These are phyloP conservation scores for Phytopythium mirpurense DNA, from an alignment of 352 stramenopile species.

Conservation along the genomic window DNA sequence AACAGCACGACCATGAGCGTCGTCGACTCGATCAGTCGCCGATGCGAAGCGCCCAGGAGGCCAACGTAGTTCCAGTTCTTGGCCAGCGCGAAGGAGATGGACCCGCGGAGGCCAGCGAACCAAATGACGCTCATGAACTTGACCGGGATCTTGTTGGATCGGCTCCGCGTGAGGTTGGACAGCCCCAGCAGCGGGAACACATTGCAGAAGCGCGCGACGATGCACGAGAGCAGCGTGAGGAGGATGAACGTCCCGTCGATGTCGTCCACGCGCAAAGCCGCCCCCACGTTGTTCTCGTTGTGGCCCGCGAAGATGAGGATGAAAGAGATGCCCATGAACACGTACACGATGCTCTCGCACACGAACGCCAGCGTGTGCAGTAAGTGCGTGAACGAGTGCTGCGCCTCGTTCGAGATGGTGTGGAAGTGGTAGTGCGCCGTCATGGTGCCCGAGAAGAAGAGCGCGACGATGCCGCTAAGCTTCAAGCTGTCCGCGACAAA, in stretches of 20 bases:
- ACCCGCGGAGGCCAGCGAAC: conserved; percentile 91
- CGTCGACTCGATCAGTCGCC: conserved; percentile 82
- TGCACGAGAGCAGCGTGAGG: conserved; percentile 65
- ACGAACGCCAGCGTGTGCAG: conserved; percentile 81
- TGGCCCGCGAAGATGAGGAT: conserved; percentile 80
- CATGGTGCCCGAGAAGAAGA: conserved; percentile 92
- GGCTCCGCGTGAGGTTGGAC: conserved; percentile 61
- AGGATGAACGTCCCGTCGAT: conserved; percentile 79
- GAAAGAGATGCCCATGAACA: conserved; percentile 85
- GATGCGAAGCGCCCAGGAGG: conserved; percentile 56
- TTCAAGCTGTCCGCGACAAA: conserved; percentile 75
- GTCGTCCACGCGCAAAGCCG: conserved; percentile 63
- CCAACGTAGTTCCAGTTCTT: conserved; percentile 85
- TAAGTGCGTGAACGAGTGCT: conserved; percentile 82
- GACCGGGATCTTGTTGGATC: conserved; percentile 49
- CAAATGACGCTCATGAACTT: conserved; percentile 87
- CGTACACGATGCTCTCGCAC: conserved; percentile 79
- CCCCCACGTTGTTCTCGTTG: conserved; percentile 45
- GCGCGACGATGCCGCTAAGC: conserved; percentile 90
- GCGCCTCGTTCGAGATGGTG: conserved; percentile 72
- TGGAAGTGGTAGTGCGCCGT: conserved; percentile 87
- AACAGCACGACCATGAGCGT: conserved; percentile 85
- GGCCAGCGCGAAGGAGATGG: conserved; percentile 90
- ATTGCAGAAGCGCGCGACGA: conserved; percentile 70
- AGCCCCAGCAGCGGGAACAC: conserved; percentile 71